These are phyloP conservation scores for Rhodotorula sp. DNA, from an alignment of 1,284 basidiomycete genomes.

Conservation along the genomic window DNA sequence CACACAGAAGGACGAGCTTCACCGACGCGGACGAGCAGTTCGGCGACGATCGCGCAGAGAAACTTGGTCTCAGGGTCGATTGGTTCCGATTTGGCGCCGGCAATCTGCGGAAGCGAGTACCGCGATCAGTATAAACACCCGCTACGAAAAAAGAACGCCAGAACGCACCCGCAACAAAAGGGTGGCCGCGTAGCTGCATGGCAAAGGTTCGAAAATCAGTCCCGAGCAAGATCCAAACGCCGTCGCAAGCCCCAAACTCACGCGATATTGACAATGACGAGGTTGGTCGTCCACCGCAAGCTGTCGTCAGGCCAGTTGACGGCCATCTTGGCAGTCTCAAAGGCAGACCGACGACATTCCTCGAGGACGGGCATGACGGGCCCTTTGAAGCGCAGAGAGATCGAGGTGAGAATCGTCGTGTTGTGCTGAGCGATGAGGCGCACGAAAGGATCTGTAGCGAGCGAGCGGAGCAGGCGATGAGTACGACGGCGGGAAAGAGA, in stretches of 20 bases:
- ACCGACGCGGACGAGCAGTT: constrained; percentile 15
- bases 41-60: constrained; percentile 18
- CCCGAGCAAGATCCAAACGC: neutral
- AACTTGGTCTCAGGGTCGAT: constrained; percentile 12
- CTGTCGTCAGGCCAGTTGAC: constrained; percentile 21
- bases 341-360: constrained; percentile 26
- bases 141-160: neutral
- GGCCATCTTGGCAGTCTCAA: constrained; percentile 28
- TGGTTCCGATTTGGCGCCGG: constrained; percentile 12
- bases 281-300: constrained; percentile 18
- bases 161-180: constrained; percentile 21
- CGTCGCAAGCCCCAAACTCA: neutral
- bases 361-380: constrained; percentile 31
- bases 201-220: neutral
- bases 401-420: constrained; percentile 27
- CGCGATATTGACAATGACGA: constrained; percentile 33
- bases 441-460: constrained; percentile 7
- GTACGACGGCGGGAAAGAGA: neutral
- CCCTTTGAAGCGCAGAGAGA: constrained; percentile 33
- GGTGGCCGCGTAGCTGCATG: constrained; percentile 25
- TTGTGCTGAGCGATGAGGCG: constrained; percentile 31
- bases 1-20: constrained; percentile 19
- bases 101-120: neutral
- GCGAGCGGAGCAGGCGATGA: neutral
- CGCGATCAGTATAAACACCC: neutral